Evolutionary conservation across 2,329 filamentous ascomycete species (phyloP), one percentile per base, ranked within the genome.

Genomic region (Xylaria sp.): DNA sequence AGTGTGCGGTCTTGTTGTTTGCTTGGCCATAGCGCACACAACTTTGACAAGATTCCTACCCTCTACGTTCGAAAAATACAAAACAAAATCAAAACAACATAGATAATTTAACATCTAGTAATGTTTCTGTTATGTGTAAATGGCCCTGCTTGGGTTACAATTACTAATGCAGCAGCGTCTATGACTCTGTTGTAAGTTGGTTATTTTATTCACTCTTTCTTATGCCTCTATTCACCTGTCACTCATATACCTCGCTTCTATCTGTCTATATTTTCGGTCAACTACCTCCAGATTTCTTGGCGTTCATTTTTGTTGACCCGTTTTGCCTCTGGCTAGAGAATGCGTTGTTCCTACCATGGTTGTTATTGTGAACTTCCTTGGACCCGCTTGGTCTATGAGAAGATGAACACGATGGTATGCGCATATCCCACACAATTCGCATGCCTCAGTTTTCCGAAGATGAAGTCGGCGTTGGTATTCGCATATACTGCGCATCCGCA

Each of bases 401-500:
- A 59, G 45, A 49, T 39, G 11, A 44, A 33, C 22, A 17, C 27
- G 29, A 27, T 57, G 38, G n/a, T 53, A 64, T 22, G 27, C 38
- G 27, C 45, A 45, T 53, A 50, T 36, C 10, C 15, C 36, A 25
- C 49, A 29, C 29, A 47, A 42, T 5, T 27, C 36, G 36, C 44
- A 58, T 58, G 17, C 13, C 27, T 27, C 2, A 11, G 9, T 6
- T 33, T 22, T 20, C 9, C 7, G 29, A n/a, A 38, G n/a, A 49
- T 36, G 15, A 36, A n/a, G 20, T 2, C 47, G 6, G n/a, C 44
- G 47, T 36, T 39, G 39, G 29, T 59, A 59, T 49, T 55, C 36
- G 27, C 60, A 59, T 63, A 62, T 49, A 29, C 39, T 49, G 38
- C 39, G 29, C 53, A 66, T 51, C 15, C 63, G 38, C 45, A 58